These are phyloP conservation scores for Mortierella claussenii DNA, from an alignment of 192 early-diverging fungal genomes.

Conservation along the genomic window DNA sequence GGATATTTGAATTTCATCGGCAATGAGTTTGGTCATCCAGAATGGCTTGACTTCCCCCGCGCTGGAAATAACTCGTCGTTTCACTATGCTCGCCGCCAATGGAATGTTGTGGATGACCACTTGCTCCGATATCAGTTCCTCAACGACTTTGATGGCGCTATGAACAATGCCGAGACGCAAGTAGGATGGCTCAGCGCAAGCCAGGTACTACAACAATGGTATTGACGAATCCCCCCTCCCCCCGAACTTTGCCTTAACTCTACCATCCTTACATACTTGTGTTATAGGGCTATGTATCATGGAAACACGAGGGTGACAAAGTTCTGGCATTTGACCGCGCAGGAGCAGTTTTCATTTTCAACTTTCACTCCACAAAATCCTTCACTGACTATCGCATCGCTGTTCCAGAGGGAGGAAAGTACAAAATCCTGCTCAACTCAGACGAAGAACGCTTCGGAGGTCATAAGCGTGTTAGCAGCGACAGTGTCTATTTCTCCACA, in stretches of 20 bases:
- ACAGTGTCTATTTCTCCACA: slow-evolving; percentile 75
- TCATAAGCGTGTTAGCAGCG: slow-evolving; percentile 77
- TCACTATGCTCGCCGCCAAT: slow-evolving; percentile 95
- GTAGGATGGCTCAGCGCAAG: slow-evolving; percentile 74
- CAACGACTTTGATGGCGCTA: slow-evolving; percentile 88
- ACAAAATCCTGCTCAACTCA: slow-evolving; percentile 80
- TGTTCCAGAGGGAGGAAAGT: slow-evolving; percentile 72
- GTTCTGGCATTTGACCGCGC: slow-evolving; percentile 93
- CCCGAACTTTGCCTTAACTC: too few species aligned
- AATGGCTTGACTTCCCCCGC: slow-evolving; percentile 99
- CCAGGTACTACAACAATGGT: slow-evolving; percentile 64
- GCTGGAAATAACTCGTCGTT: slow-evolving; percentile 90
- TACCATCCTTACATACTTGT: not conserved
- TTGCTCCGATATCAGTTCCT: slow-evolving; percentile 93
- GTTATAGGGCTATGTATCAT: slow-evolving; percentile 77
- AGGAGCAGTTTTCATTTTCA: slow-evolving; percentile 91
- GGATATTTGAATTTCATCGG: slow-evolving; percentile 98
- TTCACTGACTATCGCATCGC: slow-evolving; percentile 92
- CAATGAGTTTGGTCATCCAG: slow-evolving; percentile 99
- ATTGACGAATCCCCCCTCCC: too few species aligned
- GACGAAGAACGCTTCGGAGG: slow-evolving; percentile 85
- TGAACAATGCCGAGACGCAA: slow-evolving; percentile 81
- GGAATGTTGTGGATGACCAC: slow-evolving; percentile 91
- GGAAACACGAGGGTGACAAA: slow-evolving; percentile 94
- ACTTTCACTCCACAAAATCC: slow-evolving; percentile 89